Conservation (phyloP, 371 early-diverging fungal species). For the Mortierella sp. region DNA sequence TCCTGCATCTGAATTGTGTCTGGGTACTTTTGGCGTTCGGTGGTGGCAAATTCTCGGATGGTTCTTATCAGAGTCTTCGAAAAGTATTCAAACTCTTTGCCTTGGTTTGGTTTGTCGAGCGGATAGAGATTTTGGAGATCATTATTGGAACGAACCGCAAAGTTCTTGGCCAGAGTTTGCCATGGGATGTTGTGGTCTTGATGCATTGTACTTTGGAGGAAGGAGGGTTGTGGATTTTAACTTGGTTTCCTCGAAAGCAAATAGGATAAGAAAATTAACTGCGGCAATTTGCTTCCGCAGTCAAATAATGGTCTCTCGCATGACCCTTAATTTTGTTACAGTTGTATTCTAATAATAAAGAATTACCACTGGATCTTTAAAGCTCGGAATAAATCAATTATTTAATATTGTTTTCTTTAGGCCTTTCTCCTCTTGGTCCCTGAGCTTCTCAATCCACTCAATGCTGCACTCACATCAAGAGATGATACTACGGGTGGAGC, state of each 20-base stretch:
- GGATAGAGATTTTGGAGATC: slow-evolving; percentile 9
- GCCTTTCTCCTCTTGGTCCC: slow-evolving; percentile 42
- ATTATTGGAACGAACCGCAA: background rate
- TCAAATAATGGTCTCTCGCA: too few species aligned
- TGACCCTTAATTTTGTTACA: too few species aligned
- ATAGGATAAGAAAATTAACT: too few species aligned
- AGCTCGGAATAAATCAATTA: background rate
- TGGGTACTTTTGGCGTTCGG: slow-evolving; percentile 36
- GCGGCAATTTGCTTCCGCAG: too few species aligned
- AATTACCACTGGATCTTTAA: background rate
- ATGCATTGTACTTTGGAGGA: slow-evolving; percentile 21
- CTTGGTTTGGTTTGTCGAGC: slow-evolving; percentile 15
- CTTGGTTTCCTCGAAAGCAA: too few species aligned
- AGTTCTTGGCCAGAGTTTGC: slow-evolving; percentile 17
- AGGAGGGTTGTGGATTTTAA: background rate
- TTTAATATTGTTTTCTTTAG: background rate
- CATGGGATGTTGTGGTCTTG: slow-evolving; percentile 38
- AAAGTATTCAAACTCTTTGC: slow-evolving; percentile 18
- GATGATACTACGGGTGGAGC: slow-evolving; percentile 30
- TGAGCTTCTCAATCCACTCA: slow-evolving; percentile 44
- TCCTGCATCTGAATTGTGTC: slow-evolving; percentile 4
- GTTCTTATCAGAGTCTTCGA: slow-evolving; percentile 16
- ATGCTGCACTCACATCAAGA: slow-evolving; percentile 46
- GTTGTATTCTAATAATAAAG: too few species aligned
- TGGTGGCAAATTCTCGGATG: slow-evolving; percentile 29